These are phyloP conservation scores for Suhomyces panamericanus DNA, from an alignment of 1,139 yeast genomes.

Conservation along the genomic window DNA sequence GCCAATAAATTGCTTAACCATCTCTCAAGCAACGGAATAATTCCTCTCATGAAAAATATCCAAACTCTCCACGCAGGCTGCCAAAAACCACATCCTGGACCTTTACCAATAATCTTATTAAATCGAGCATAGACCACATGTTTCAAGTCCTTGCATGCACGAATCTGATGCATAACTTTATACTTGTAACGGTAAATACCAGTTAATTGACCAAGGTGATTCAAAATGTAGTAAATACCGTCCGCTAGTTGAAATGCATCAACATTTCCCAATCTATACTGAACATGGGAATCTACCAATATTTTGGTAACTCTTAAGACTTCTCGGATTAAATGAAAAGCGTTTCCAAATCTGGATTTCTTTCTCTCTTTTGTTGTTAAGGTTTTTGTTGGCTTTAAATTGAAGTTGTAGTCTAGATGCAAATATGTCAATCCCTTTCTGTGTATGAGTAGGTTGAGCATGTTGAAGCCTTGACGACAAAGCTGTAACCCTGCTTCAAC, in stretches of 20 bases:
- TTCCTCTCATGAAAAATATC: constrained; percentile 89
- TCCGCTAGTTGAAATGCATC: constrained; percentile 96
- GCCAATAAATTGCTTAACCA: constrained; percentile 93
- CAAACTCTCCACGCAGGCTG: constrained; percentile 99
- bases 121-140: constrained; percentile 86
- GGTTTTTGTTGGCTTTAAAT: constrained; percentile 93
- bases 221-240: constrained; percentile 84
- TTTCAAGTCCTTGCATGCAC: constrained; percentile 93
- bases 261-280: constrained; percentile 81
- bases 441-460: constrained; percentile 88
- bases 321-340: constrained; percentile 92
- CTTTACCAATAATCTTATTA: constrained; percentile 83
- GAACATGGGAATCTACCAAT: constrained; percentile 91
- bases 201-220: constrained; percentile 92
- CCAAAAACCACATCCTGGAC: constrained; percentile 99
- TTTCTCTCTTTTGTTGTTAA: constrained; percentile 95
- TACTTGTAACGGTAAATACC: constrained; percentile 97
- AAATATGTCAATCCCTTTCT: constrained; percentile 88
- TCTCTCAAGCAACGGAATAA: constrained; percentile 87
- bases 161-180: constrained; percentile 96
- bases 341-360: constrained; percentile 93
- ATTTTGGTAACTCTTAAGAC: constrained; percentile 78
- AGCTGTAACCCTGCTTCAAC: constrained; percentile 96
- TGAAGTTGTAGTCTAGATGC: constrained; percentile 93
- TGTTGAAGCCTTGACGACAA: constrained; percentile 89